A percentile compares a stretch with the other conserved stretches of the same genome.
phyloP scores from a whole-genome alignment of 2,329 filamentous ascomycete species.

The Claviceps humidiphila region DNA sequence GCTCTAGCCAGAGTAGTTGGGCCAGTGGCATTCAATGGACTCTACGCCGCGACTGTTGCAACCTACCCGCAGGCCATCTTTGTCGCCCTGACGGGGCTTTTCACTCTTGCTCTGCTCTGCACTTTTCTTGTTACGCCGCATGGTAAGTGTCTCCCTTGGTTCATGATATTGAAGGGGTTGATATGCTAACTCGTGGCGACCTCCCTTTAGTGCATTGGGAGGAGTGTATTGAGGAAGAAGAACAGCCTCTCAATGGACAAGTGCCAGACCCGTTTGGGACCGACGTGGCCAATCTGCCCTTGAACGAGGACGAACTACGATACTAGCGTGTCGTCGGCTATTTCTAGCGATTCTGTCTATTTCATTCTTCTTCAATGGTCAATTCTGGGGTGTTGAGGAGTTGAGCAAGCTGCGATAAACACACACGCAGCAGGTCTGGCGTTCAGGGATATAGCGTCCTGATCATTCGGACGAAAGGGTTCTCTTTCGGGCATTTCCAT shows the following conservation, averaged over 20 bases:
- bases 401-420: too few species aligned
- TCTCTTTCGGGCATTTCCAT: too few species aligned
- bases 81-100: conserved; percentile 55
- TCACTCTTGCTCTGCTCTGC: conserved; percentile 49
- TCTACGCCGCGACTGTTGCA: conserved; percentile 72
- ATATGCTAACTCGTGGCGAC: not conserved
- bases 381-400: too few species aligned
- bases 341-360: not conserved
- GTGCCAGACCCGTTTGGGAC: conserved; percentile 6
- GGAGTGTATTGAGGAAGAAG: conserved; percentile 13
- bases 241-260: conserved; percentile 9
- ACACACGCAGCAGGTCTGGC: too few species aligned
- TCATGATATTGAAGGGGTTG: not conserved
- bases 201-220: conserved; percentile 20
- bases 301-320: conserved; percentile 17
- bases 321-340: conserved; percentile 5
- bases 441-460: too few species aligned
- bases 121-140: conserved; percentile 61
- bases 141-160: conserved; percentile 40
- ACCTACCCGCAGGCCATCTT: conserved; percentile 74
- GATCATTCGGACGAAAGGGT: too few species aligned
- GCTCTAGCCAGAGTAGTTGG: conserved; percentile 66
- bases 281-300: conserved; percentile 8
- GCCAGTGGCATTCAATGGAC: conserved; percentile 70
- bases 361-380: not conserved